Conservation (phyloP, 1,284 basidiomycete species). For the Ustilago bromivora region DNA sequence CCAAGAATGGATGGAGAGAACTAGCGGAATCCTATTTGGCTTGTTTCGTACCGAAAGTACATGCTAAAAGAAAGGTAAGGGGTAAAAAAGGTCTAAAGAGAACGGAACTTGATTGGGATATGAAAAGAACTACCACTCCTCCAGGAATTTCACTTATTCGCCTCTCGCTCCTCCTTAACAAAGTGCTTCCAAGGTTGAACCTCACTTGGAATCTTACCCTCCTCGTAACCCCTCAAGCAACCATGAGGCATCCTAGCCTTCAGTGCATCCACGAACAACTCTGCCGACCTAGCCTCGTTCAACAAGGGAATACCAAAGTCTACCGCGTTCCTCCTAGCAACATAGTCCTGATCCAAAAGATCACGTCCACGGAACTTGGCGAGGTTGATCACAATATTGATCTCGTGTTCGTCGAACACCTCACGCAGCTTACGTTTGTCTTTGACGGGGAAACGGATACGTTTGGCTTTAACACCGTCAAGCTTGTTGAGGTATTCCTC, state of each 20-base stretch:
- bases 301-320: conserved; percentile 77
- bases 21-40: not conserved
- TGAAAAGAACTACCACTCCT: not conserved
- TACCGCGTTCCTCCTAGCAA: conserved; percentile 75
- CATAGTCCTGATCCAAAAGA: conserved; percentile 93
- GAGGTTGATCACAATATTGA: conserved; percentile 94
- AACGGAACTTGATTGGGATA: not conserved
- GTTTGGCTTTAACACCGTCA: conserved; percentile 75
- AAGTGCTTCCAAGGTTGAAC: conserved; percentile 73
- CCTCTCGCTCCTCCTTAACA: conserved; percentile 50
- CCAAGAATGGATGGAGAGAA: not conserved
- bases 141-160: not conserved
- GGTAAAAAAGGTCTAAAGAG: not conserved
- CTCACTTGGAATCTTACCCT: conserved; percentile 91
- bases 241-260: conserved; percentile 88
- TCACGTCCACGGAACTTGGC: conserved; percentile 83
- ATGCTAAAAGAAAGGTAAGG: not conserved
- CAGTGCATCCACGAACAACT: conserved; percentile 90
- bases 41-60: not conserved
- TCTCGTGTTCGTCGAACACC: conserved; percentile 86
- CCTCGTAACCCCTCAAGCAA: conserved; percentile 83
- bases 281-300: conserved; percentile 89
- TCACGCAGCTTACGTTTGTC: conserved; percentile 96
- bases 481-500: conserved; percentile 83
- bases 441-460: conserved; percentile 94